A percentile compares a stretch with the other conserved stretches of the same genome.
Evolutionary conservation across 192 early-diverging fungal species (phyloP).

Genomic region (Phycomyces blakesleeanus): DNA sequence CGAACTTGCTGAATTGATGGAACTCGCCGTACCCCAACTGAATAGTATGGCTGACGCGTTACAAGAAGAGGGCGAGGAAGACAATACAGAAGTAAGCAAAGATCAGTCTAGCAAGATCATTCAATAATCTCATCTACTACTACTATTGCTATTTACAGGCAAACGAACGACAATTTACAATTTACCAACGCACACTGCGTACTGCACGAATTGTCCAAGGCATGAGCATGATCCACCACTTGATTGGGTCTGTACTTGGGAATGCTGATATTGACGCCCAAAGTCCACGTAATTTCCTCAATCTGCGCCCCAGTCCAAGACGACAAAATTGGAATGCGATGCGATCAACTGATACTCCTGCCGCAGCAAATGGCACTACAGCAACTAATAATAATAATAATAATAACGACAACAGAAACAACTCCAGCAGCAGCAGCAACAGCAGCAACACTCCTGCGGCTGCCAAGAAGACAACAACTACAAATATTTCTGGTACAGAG

Average conservation of each 20-base stretch:
- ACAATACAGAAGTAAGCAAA: not conserved
- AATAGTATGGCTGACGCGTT: constrained; percentile 12
- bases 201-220: constrained; percentile 29
- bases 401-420: too few relatives aligned
- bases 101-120: too few relatives aligned
- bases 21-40: constrained; percentile 16
- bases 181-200: constrained; percentile 1
- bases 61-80: constrained; percentile 13
- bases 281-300: not conserved
- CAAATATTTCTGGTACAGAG: not conserved
- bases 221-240: constrained; percentile 31
- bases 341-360: not conserved
- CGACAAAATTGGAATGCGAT: not conserved
- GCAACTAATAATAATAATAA: too few relatives aligned
- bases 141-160: not conserved
- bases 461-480: not conserved
- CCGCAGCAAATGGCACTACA: not conserved
- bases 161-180: not conserved
- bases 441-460: not conserved
- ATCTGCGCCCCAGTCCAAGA: not conserved
- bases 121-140: not conserved
- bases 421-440: too few relatives aligned
- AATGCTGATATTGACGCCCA: constrained; percentile 26
- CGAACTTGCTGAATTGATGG: constrained; percentile 29
- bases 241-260: constrained; percentile 29